Evolutionary conservation across 1,139 yeast species (phyloP), one percentile per base, ranked within the genome.

Genomic region (Hyphopichia pseudoburtonii): DNA sequence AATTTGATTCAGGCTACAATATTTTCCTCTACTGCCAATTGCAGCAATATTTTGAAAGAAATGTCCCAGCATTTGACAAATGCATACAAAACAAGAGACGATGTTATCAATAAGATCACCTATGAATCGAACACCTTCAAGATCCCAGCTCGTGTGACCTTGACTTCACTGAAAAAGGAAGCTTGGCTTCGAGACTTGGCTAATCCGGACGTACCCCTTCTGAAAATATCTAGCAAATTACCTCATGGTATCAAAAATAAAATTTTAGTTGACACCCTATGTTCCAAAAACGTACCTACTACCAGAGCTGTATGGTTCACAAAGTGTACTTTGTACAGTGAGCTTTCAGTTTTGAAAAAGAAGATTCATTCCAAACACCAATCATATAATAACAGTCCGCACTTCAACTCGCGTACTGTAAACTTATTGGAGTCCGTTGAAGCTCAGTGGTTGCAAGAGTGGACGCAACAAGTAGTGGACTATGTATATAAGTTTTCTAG

Each of bases 161-260:
- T 90, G 24, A 89, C 97, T 0, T 95, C 90, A 40, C 84, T 83
- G 54, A 86, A 86, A 54, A 74, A 83, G 44, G 96, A 88, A 45
- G 70, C 80, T 1, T 90, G 98, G 98, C 64, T 90, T 34, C 73
- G 75, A 37, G 95, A 88, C 52, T 66, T 90, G 37, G 86, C 94
- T 2, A 74, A 85, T 38, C 76, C 83, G 0, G 61, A 67, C 14
- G 71, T 84, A 0, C 86, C 96, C 0, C 62, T 90, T 34, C 67
- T 76, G 36, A 78, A 76, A 40, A 73, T 90, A 2, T 76, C 94
- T 1, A 74, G 84, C 38, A 86, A 89, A 25, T 76, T 90, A n/a
- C 97, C 98, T 0, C 96, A 90, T 56, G 97, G 97, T 0, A 77
- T 90, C 17, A 70, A 90, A 46, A 85, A 87, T 54, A 78, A 81